These are phyloP conservation scores for Trametes pubescens DNA, from an alignment of 1,284 basidiomycete species.

Conservation along the genomic window DNA sequence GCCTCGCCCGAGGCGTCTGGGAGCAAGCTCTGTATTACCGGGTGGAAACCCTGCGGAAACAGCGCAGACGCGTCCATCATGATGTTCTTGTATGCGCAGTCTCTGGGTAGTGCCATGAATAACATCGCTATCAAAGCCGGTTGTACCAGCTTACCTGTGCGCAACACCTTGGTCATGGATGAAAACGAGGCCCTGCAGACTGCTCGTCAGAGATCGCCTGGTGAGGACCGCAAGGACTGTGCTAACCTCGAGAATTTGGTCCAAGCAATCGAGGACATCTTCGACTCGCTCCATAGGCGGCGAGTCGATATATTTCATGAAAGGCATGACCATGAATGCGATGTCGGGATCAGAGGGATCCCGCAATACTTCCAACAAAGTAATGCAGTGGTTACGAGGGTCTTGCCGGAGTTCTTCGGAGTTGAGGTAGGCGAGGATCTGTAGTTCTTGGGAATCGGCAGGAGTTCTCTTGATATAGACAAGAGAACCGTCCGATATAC, in stretches of 20 bases:
- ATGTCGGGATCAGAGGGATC: slow-evolving; percentile 26
- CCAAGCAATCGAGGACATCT: slow-evolving; percentile 39
- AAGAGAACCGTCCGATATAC: slow-evolving; percentile 31
- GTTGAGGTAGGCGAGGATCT: slow-evolving; percentile 14
- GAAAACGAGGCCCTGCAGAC: background rate
- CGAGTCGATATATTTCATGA: slow-evolving; percentile 33
- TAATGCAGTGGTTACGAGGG: slow-evolving; percentile 42
- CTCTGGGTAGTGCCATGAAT: background rate
- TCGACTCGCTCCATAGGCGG: slow-evolving; percentile 34
- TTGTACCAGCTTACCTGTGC: background rate
- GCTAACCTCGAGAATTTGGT: slow-evolving; percentile 24
- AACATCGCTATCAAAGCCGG: background rate
- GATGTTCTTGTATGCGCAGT: background rate
- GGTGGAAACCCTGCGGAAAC: background rate
- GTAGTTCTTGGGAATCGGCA: slow-evolving; percentile 28
- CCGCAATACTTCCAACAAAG: slow-evolving; percentile 39
- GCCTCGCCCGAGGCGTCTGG: background rate
- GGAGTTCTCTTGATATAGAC: slow-evolving; percentile 39
- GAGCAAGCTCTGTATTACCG: background rate
- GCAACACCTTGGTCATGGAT: background rate
- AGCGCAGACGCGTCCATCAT: background rate
- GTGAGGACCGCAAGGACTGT: too few relatives aligned
- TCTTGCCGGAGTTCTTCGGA: slow-evolving; percentile 21
- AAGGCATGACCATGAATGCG: slow-evolving; percentile 42
- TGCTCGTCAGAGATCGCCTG: too few relatives aligned